A percentile compares a stretch with the other conserved stretches of the same genome.
phyloP scores from a whole-genome alignment of 768 basidiomycete species.

The Tricholoma bakamatsutake region DNA sequence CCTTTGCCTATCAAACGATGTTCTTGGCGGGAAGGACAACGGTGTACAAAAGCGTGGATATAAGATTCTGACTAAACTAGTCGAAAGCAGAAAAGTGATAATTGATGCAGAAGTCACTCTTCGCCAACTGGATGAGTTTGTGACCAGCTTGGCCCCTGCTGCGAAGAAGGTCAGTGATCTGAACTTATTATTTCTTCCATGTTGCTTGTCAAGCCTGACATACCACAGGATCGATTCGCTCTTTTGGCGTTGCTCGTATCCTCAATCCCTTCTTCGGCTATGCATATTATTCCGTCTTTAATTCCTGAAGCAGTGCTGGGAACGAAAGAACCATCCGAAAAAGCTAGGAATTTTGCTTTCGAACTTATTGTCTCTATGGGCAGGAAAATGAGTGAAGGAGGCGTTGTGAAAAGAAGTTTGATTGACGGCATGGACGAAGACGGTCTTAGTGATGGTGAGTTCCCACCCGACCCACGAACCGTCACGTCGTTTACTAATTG shows the following conservation, averaged over 20 bases:
- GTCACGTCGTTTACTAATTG: slow-evolving; percentile 2
- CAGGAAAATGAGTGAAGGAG: slow-evolving; percentile 83
- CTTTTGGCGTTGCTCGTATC: slow-evolving; percentile 68
- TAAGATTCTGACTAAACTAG: slow-evolving; percentile 72
- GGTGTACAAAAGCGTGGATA: slow-evolving; percentile 95
- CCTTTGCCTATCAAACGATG: slow-evolving; percentile 57
- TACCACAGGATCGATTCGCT: slow-evolving; percentile 69
- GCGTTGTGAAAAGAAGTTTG: slow-evolving; percentile 69
- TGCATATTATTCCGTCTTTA: slow-evolving; percentile 83
- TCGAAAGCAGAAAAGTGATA: slow-evolving; percentile 56
- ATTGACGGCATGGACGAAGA: slow-evolving; percentile 84
- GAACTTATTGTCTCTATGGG: slow-evolving; percentile 91
- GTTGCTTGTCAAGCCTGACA: slow-evolving; percentile 7
- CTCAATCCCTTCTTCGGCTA: slow-evolving; percentile 56
- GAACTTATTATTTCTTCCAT: background rate
- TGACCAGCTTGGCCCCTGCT: slow-evolving; percentile 64
- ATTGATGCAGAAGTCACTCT: slow-evolving; percentile 55
- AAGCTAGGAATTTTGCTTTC: slow-evolving; percentile 83
- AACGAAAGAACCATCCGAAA: slow-evolving; percentile 96
- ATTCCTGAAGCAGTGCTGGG: slow-evolving; percentile 93
- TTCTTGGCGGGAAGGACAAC: slow-evolving; percentile 75
- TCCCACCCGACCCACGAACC: slow-evolving; percentile 18
- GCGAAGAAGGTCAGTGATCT: slow-evolving; percentile 71
- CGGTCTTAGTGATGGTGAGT: slow-evolving; percentile 45
- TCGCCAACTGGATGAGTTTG: slow-evolving; percentile 56